Evolutionary conservation across 2,329 filamentous ascomycete genomes (phyloP), one percentile per base, ranked within the genome.

Genomic region (Harringtonia aguacate): DNA sequence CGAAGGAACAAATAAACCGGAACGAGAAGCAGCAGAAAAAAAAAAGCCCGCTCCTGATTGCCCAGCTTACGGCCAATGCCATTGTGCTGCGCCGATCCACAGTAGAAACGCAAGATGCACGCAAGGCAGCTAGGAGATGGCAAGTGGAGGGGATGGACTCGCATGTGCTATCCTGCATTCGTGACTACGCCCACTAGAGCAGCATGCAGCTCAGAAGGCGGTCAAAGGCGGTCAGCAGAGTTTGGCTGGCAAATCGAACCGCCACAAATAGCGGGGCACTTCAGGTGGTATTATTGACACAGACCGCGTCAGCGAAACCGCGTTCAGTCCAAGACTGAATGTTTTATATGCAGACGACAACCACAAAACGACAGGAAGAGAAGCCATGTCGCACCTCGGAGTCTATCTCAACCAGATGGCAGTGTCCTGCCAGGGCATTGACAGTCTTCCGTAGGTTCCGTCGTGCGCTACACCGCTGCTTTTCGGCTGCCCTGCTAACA

Each of bases 341-440:
- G n/a, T n/a, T n/a, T n/a, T n/a, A n/a, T n/a, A n/a, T n/a, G n/a
- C n/a, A n/a, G n/a, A n/a, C n/a, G n/a, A n/a, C 33, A 27, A 30
- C 40, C 28, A 35, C 10, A 18, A 22, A 15, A n/a, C 17, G 27
- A 15, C n/a, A 14, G n/a, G 36, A 18, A 15, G 3, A 24, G 17
- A 21, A 18, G 64, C 48, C 49, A 87, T 87, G 83, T 77, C 82
- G 22, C 70, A 85, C 21, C 70, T 89, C 22, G 70, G 73, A 8
- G 76, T 71, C 33, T 84, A 89, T 58, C 72, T 89, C 22, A 84
- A 87, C 66, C 84, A 88, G 61, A 88, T 89, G 46, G 67, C 74
- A 41, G 73, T 82, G 52, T 87, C 81, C n/a, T 84, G 84, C 50
- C 76, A 81, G 60, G 81, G 82, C 46, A 88, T 89, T 52, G 75